These are phyloP conservation scores for Komagataella kurtzmanii DNA, from an alignment of 805 yeast genomes.

Conservation along the genomic window DNA sequence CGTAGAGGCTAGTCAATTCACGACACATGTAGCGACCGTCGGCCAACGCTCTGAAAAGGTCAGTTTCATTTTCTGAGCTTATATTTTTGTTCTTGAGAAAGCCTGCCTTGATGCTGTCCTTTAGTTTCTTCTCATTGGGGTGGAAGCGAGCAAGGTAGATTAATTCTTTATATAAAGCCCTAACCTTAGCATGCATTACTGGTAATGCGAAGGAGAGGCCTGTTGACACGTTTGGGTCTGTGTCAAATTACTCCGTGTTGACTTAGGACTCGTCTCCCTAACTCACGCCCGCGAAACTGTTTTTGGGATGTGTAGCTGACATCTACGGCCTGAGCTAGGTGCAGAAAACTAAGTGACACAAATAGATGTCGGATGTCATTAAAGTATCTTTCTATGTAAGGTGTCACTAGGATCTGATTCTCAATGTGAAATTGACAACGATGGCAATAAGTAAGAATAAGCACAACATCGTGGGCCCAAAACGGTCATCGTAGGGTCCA, in stretches of 20 bases:
- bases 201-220: background rate
- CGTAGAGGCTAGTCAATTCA: constrained; percentile 21
- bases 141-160: constrained; percentile 18
- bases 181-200: constrained; percentile 13
- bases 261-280: too few relatives aligned
- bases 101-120: constrained; percentile 9
- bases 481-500: constrained; percentile 98
- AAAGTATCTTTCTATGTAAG: background rate
- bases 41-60: constrained; percentile 13
- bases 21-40: constrained; percentile 13
- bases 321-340: too few relatives aligned
- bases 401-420: constrained; percentile 39
- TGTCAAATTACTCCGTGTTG: too few relatives aligned
- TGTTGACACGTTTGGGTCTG: background rate
- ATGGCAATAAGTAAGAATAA: constrained; percentile 88
- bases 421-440: constrained; percentile 78
- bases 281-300: background rate
- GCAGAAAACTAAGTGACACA: background rate
- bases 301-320: too few relatives aligned
- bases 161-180: constrained; percentile 14
- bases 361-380: constrained; percentile 10
- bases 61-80: constrained; percentile 6
- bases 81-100: constrained; percentile 10
- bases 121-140: background rate
- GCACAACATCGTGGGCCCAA: constrained; percentile 97